Percentiles rank a stretch among this genome's conserved stretches.
Evolutionary conservation across 805 yeast genomes (phyloP).

Genomic region (Yarrowia alimentaria): DNA sequence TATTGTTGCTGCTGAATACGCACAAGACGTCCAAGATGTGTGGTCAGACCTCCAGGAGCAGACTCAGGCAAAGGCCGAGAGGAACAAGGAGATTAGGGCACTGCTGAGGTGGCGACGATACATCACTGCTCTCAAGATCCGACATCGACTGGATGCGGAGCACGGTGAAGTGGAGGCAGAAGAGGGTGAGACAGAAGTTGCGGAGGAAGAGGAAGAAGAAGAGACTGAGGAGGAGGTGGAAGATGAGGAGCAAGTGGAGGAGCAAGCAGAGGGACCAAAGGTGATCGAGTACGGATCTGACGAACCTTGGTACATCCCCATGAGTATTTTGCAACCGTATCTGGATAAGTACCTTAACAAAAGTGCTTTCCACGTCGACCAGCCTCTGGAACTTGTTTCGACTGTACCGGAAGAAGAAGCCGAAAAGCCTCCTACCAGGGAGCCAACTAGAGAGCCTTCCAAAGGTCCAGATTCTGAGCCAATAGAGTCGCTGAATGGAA

Average conservation of each 20-base stretch:
- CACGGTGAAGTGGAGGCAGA: conserved; percentile 32
- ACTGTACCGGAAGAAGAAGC: background rate
- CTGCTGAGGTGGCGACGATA: conserved; percentile 41
- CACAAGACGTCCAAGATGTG: conserved; percentile 58
- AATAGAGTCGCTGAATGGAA: no score
- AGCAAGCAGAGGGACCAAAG: background rate
- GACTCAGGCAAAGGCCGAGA: conserved; percentile 50
- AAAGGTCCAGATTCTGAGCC: no score
- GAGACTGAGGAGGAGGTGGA: background rate
- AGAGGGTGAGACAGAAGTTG: background rate
- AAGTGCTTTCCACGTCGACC: background rate
- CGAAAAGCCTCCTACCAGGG: background rate
- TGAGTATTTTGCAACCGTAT: background rate
- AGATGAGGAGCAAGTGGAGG: background rate
- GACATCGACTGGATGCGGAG: conserved; percentile 31
- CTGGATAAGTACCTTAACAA: conserved; percentile 11
- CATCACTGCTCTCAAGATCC: conserved; percentile 38
- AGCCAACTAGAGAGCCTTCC: no score
- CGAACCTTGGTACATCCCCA: conserved; percentile 7
- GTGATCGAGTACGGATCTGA: background rate
- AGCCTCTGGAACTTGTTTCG: background rate
- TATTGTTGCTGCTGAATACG: conserved; percentile 61
- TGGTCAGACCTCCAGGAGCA: conserved; percentile 41
- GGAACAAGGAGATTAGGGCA: conserved; percentile 46
- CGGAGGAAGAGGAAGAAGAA: background rate